phyloP scores from a whole-genome alignment of 768 basidiomycete species.

The Suillus weaverae region DNA sequence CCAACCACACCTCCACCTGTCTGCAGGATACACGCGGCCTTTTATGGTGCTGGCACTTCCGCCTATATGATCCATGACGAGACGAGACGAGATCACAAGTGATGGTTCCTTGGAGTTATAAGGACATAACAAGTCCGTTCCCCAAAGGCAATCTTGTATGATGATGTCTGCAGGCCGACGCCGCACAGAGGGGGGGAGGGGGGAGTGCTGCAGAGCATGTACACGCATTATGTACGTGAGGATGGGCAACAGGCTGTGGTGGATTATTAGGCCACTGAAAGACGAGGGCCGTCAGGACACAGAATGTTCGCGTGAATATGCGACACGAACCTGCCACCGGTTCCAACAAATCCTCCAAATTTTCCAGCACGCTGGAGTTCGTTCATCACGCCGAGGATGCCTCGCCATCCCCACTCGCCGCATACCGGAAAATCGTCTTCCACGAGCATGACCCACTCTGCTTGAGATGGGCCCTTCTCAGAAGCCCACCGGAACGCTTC shows the following conservation, averaged over 20 bases:
- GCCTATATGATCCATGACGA: constrained; percentile 45
- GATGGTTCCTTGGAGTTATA: constrained; percentile 12
- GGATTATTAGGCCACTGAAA: constrained; percentile 42
- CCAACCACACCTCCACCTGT: constrained; percentile 48
- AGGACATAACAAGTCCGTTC: constrained; percentile 39
- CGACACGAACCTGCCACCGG: constrained; percentile 38
- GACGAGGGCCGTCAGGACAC: not conserved
- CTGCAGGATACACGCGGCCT: constrained; percentile 29
- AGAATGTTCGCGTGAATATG: not conserved
- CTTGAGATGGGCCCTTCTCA: constrained; percentile 17
- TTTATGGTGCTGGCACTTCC: constrained; percentile 36
- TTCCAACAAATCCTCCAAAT: constrained; percentile 42
- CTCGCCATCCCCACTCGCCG: constrained; percentile 36
- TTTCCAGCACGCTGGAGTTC: constrained; percentile 28
- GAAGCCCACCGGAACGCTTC: constrained; percentile 41
- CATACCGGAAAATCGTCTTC: constrained; percentile 48
- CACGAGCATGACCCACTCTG: constrained; percentile 45
- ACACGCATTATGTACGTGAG: constrained; percentile 32
- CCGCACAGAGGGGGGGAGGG: constrained; percentile 27
- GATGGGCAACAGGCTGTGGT: constrained; percentile 36
- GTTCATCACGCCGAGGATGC: constrained; percentile 33
- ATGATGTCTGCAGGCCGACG: constrained; percentile 40
- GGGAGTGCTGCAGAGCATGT: constrained; percentile 30
- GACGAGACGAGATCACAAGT: constrained; percentile 41
- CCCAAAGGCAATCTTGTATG: constrained; percentile 44